These are phyloP conservation scores for Xylaria intraflava DNA, from an alignment of 495 filamentous ascomycete species.

Conservation along the genomic window DNA sequence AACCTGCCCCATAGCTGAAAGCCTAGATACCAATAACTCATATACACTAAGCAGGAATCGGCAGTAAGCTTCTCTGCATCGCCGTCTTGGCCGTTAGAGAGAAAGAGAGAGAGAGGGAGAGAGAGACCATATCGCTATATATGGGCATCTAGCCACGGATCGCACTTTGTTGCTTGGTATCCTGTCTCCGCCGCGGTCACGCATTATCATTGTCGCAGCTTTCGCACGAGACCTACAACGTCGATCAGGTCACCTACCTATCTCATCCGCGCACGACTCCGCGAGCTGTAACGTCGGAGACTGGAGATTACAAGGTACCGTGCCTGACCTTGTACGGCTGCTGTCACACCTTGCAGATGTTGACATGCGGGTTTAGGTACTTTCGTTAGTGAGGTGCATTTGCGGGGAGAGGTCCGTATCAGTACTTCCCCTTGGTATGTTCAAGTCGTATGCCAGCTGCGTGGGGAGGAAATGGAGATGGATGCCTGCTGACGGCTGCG, in stretches of 20 bases:
- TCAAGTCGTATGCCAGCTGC: too few relatives aligned
- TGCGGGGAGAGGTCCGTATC: too few relatives aligned
- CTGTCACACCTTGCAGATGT: too few relatives aligned
- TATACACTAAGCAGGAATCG: not conserved
- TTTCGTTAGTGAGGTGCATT: too few relatives aligned
- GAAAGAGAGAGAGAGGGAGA: too few relatives aligned
- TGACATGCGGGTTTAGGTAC: too few relatives aligned
- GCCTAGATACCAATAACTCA: not conserved
- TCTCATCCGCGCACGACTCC: not conserved
- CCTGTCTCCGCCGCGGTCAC: not conserved
- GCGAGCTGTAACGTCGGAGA: not conserved
- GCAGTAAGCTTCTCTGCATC: constrained; percentile 5
- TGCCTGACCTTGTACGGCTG: too few relatives aligned
- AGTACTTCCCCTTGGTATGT: too few relatives aligned
- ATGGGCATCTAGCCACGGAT: not conserved
- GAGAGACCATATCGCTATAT: not conserved
- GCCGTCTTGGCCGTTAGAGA: too few relatives aligned
- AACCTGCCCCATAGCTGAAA: constrained; percentile 2
- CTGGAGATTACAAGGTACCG: not conserved
- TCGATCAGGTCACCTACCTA: not conserved
- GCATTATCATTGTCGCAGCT: not conserved
- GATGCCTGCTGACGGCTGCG: too few relatives aligned
- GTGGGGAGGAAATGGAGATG: too few relatives aligned
- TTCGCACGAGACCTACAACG: not conserved
- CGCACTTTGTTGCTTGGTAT: too few relatives aligned